Conservation (phyloP, 345 rosid species). For the Jatropha curcas region DNA sequence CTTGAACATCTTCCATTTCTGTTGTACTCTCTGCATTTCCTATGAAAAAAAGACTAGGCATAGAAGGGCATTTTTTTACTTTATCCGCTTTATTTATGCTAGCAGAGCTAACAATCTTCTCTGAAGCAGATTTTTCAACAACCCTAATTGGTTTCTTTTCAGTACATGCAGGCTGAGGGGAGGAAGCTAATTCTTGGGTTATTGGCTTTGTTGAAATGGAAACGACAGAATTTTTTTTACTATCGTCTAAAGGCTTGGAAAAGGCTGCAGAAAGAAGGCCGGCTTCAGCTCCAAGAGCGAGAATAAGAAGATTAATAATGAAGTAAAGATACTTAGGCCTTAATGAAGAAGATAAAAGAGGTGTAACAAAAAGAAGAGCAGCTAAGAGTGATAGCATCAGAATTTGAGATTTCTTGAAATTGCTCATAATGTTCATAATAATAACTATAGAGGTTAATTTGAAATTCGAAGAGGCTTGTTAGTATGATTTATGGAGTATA, state of each 20-base stretch:
- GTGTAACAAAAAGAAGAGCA: constrained; percentile 48
- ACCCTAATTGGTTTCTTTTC: constrained; percentile 24
- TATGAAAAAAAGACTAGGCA: constrained; percentile 62
- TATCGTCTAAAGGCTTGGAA: constrained; percentile 38
- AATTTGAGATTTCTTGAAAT: constrained; percentile 48
- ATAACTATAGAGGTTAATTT: neutral
- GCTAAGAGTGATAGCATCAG: constrained; percentile 41
- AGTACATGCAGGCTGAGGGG: constrained; percentile 5
- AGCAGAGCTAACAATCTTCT: neutral
- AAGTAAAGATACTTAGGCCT: constrained; percentile 60
- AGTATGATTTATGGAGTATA: no score
- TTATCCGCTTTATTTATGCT: constrained; percentile 13
- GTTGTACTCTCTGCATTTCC: constrained; percentile 45
- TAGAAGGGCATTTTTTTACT: constrained; percentile 53
- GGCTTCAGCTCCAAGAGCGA: constrained; percentile 64
- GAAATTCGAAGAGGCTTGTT: no score
- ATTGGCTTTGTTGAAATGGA: constrained; percentile 24
- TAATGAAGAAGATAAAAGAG: constrained; percentile 46
- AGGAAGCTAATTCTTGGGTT: constrained; percentile 4
- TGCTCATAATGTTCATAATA: constrained; percentile 35
- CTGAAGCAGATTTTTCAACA: constrained; percentile 37
- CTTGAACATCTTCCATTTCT: constrained; percentile 24
- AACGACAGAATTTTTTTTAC: constrained; percentile 9
- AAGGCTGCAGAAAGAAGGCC: constrained; percentile 50
- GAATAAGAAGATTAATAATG: constrained; percentile 55